Conservation (phyloP, 352 stramenopile genomes). For the Pythium brassicae region DNA sequence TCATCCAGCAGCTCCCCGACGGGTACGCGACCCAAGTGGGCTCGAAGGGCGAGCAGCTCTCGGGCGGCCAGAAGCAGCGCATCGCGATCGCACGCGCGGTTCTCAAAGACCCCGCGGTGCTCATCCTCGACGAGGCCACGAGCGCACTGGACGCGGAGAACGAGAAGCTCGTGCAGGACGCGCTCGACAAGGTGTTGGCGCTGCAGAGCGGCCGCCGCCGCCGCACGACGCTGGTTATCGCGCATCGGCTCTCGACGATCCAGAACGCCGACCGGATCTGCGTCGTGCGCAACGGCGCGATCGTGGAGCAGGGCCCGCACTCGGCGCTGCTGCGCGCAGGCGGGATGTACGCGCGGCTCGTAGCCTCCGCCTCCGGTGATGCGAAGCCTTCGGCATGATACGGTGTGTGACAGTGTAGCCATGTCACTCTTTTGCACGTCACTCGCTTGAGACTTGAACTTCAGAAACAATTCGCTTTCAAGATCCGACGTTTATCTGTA, state of each 20-base stretch:
- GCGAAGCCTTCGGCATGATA: background rate
- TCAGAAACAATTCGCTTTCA: background rate
- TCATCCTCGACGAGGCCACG: constrained; percentile 71
- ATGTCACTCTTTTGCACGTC: background rate
- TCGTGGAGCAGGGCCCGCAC: constrained; percentile 30
- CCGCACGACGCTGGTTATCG: constrained; percentile 85
- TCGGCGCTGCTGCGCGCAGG: constrained; percentile 13
- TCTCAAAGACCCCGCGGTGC: constrained; percentile 29
- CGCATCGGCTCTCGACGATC: constrained; percentile 78
- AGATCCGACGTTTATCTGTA: background rate
- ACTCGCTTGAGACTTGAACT: background rate
- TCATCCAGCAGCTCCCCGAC: constrained; percentile 80
- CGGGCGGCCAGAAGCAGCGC: constrained; percentile 56
- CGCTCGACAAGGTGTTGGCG: constrained; percentile 23
- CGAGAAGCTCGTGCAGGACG: constrained; percentile 46
- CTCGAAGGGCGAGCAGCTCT: constrained; percentile 23
- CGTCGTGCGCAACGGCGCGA: constrained; percentile 19
- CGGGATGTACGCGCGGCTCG: constrained; percentile 20
- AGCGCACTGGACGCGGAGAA: constrained; percentile 85
- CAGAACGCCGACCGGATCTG: constrained; percentile 24
- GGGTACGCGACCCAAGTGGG: constrained; percentile 88
- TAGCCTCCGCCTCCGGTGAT: constrained; percentile 5
- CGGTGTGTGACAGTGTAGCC: constrained; percentile 1
- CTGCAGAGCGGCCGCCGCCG: constrained; percentile 9
- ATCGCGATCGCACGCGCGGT: constrained; percentile 30